phyloP scores from a whole-genome alignment of 331 rosid genomes.

The Malus hybrid region DNA sequence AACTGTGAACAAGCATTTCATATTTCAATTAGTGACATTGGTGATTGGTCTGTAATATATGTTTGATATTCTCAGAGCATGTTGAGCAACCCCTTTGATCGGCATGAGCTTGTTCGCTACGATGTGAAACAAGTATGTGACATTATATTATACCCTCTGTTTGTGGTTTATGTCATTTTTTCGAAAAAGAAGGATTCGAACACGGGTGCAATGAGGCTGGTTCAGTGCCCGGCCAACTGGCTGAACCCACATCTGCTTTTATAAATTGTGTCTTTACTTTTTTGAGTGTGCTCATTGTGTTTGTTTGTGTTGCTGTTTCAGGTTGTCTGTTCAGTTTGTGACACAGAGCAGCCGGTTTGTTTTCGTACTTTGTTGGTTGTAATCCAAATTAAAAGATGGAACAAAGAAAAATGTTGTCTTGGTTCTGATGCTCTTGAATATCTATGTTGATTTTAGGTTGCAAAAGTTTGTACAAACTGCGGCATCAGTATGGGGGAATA shows the following conservation, averaged over 20 bases:
- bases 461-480: conserved; percentile 78
- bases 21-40: background rate
- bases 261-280: background rate
- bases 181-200: no score
- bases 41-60: background rate
- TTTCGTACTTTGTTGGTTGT: background rate
- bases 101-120: conserved; percentile 70
- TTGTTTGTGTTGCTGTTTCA: conserved; percentile 27
- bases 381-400: background rate
- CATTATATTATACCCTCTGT: background rate
- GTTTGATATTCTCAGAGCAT: conserved; percentile 33
- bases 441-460: conserved; percentile 34
- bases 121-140: conserved; percentile 67
- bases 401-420: background rate
- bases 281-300: background rate
- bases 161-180: background rate
- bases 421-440: background rate
- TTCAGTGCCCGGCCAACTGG: no score
- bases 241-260: no score
- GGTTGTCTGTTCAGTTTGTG: conserved; percentile 87
- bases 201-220: no score
- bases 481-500: conserved; percentile 88
- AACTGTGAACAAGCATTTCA: no score
- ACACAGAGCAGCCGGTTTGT: conserved; percentile 91
- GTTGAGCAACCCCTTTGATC: conserved; percentile 52